These are phyloP conservation scores for Parascedosporium putredinis DNA, from an alignment of 2,329 filamentous ascomycete genomes.

Conservation along the genomic window DNA sequence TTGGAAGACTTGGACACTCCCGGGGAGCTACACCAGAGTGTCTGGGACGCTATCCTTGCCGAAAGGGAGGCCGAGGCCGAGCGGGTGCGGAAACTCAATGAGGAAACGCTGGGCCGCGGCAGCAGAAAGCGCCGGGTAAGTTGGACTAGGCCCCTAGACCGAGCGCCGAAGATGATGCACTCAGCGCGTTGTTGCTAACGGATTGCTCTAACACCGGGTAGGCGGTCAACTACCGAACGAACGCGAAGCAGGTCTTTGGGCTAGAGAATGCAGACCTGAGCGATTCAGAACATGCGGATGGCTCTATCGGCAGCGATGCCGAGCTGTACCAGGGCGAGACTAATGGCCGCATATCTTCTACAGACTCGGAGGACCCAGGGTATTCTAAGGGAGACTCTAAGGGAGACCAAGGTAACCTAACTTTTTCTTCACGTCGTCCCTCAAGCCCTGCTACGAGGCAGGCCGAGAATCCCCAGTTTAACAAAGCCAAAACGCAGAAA, in stretches of 20 bases:
- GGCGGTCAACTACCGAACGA: slow-evolving; percentile 20
- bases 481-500: background rate
- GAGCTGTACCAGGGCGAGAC: slow-evolving; percentile 3
- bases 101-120: slow-evolving; percentile 75
- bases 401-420: background rate
- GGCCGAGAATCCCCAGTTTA: background rate
- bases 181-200: background rate
- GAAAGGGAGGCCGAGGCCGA: slow-evolving; percentile 70
- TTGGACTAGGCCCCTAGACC: slow-evolving; percentile 19
- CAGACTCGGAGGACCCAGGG: background rate
- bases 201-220: slow-evolving; percentile 12
- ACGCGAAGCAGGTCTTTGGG: slow-evolving; percentile 9
- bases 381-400: too few species aligned
- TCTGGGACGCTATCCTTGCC: slow-evolving; percentile 86
- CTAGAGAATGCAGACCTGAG: slow-evolving; percentile 3
- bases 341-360: background rate
- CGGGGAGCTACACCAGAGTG: slow-evolving; percentile 44
- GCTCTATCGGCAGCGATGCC: background rate
- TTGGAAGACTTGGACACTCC: slow-evolving; percentile 40
- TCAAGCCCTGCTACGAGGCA: background rate
- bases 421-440: background rate
- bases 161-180: too few species aligned
- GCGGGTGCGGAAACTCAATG: slow-evolving; percentile 50
- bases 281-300: slow-evolving; percentile 4
- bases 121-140: slow-evolving; percentile 54